Evolutionary conservation across 2,329 filamentous ascomycete species (phyloP), one percentile per base, ranked within the genome.

Genomic region (Paecilomyces dactylethromorphus): DNA sequence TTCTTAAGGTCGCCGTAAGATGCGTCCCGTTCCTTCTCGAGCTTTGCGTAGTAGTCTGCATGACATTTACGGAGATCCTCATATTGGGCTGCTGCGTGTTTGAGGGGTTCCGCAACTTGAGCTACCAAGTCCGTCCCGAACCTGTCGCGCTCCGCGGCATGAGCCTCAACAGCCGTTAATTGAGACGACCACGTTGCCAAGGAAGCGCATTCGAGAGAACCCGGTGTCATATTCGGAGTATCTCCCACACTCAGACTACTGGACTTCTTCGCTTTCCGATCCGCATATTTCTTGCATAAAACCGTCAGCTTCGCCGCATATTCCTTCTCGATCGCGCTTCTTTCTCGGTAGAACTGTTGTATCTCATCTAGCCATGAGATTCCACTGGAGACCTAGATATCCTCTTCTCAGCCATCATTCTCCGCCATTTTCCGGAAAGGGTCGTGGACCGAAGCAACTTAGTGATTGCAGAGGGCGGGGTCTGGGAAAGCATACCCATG

Each of bases 101-200:
- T 94, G 54, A 99, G 78, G 3, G 94, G 92, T 60, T 96, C 92
- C 57, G 92, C 92, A 35, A 99, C 84, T 66, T 92, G 87, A 39
- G 82, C 81, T 57, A 96, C 76, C 61, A 99, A 81, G 59, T 93
- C 89, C 61, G 84, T 87, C 45, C 87, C 89, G 72, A 90, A 96
- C 65, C 86, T 85, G 66, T 97, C 93, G 76, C 97, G 92, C 75
- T 97, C 93, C 62, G 86, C 84, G 49, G 94, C 94, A 66, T 92
- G 86, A 51, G 87, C 85, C 76, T 99, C 95, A 64, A 97, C 83
- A 0, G 92, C 95, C 31, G 86, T 92, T 57, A 99, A 84, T 75
- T 97, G 94, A 3, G 92, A 94, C 12, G 91, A 89, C 94, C 94
- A 99, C 56, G 93, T 99, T 26, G 93, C 97, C 72, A 99, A 84